Base-by-base conservation (phyloP, 73 alveolate genomes). In the Blepharisma japonicum region DNA sequence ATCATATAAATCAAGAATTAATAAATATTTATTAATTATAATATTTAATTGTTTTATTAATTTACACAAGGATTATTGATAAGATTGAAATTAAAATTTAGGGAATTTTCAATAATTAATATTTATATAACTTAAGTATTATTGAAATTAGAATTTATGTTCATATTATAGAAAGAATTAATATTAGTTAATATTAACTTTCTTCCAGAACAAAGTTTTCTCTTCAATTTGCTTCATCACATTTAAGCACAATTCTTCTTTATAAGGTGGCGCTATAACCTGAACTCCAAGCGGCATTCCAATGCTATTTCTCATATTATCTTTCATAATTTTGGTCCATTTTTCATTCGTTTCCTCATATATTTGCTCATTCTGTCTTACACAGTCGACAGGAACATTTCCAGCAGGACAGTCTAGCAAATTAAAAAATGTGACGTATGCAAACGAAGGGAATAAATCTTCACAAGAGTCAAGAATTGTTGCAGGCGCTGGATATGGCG, bases 261-360 rank as follows among this genome's bases (percentile, higher is more conserved):
- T 53, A 71, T 46, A 79, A 5, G 91, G 91, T 5, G 67, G 55
- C 1, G 91, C 81, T 6, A 71, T 83, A 11, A 90, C 78, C 70
- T 90, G 81, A 23, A 90, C 83, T 48, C 90, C 87, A 47, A 87
- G 83, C 11, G 94, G 94, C 82, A 90, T 55, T 45, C 96, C 96
- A 9, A 68, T 51, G 38, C 91, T 77, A 11, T 79, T 81, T 70
- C 68, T 55, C 78, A 87, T 55, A 21, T 68, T 39, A 11, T 66
- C 45, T 55, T 74, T 66, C 48, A 74, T 71, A 55, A 39, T 48
- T 25, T 61, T n/a, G 11, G 74, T 39, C 74, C 74, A 61, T 14
- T 8, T 14, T 25, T 61, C 74, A 5, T 5, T 25, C 18, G n/a
- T 20, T 9, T 61, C 74, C 14, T 18, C 49, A 25, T 61, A 61